These are phyloP conservation scores for Danielia oregonensis DNA, from an alignment of 805 yeast genomes.

Conservation along the genomic window DNA sequence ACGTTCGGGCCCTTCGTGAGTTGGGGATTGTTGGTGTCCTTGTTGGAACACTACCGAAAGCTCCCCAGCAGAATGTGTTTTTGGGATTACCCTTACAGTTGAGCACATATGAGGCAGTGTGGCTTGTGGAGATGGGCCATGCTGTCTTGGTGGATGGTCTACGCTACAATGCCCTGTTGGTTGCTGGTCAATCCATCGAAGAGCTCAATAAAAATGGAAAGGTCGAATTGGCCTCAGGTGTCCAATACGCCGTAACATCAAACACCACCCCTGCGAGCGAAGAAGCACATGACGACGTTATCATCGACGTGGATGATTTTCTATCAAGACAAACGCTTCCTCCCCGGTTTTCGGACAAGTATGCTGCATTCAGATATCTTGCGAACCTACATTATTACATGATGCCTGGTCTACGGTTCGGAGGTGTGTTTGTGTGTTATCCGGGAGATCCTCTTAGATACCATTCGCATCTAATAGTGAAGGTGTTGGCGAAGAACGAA, in stretches of 20 bases:
- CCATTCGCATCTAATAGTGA: conserved; percentile 81
- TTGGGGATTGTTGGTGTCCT: conserved; percentile 73
- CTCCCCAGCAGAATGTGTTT: conserved; percentile 93
- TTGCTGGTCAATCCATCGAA: not conserved
- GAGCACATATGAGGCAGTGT: conserved; percentile 67
- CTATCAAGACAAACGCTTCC: conserved; percentile 1
- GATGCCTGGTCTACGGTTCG: conserved; percentile 87
- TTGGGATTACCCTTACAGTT: conserved; percentile 79
- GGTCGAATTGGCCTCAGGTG: not conserved
- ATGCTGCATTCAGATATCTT: conserved; percentile 33
- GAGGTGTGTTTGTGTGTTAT: conserved; percentile 83
- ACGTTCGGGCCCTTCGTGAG: conserved; percentile 51
- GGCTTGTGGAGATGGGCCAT: conserved; percentile 47
- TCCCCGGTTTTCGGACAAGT: conserved; percentile 8
- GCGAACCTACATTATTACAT: conserved; percentile 47
- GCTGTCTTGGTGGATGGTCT: conserved; percentile 44
- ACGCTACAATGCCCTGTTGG: conserved; percentile 19
- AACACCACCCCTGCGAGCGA: not conserved
- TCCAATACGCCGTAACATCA: conserved; percentile 2
- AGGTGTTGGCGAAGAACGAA: conserved; percentile 33
- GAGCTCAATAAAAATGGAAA: not conserved
- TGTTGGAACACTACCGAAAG: conserved; percentile 77
- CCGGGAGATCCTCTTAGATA: conserved; percentile 93
- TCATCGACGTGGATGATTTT: not conserved
- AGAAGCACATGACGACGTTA: not conserved